Conservation (phyloP, 1,284 basidiomycete species). For the Apiotrichum veenhuisii region DNA sequence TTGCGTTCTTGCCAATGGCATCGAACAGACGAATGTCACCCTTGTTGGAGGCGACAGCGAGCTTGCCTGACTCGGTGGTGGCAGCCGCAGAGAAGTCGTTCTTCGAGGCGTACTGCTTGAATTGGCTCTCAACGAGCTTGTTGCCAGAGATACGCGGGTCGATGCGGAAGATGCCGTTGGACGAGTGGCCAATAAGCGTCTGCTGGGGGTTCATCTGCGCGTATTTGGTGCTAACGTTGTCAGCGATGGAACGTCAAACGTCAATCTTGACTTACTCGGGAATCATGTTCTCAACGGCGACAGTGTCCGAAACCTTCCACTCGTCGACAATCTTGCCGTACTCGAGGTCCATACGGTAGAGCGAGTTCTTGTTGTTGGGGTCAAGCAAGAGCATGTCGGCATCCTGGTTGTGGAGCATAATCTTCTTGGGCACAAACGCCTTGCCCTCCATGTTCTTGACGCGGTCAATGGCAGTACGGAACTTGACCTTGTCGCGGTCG, state of each 20-base stretch:
- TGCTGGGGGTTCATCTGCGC: slow-evolving; percentile 90
- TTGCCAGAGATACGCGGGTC: slow-evolving; percentile 86
- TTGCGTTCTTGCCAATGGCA: slow-evolving; percentile 95
- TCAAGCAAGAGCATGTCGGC: slow-evolving; percentile 93
- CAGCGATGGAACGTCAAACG: background rate
- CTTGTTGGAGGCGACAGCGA: slow-evolving; percentile 93
- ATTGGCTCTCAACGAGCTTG: slow-evolving; percentile 92
- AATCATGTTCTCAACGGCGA: slow-evolving; percentile 81
- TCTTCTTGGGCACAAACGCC: slow-evolving; percentile 81
- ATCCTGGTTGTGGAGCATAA: slow-evolving; percentile 98
- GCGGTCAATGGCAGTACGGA: slow-evolving; percentile 82
- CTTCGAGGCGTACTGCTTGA: slow-evolving; percentile 93
- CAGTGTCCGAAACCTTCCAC: slow-evolving; percentile 91
- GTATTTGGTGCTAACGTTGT: slow-evolving; percentile 66
- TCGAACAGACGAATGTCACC: slow-evolving; percentile 96
- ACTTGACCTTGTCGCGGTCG: slow-evolving; percentile 74
- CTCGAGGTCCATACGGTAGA: slow-evolving; percentile 92
- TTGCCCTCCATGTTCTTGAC: slow-evolving; percentile 78
- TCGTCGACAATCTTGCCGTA: slow-evolving; percentile 97
- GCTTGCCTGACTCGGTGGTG: slow-evolving; percentile 79
- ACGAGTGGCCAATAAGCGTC: slow-evolving; percentile 80
- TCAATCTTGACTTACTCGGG: slow-evolving; percentile 59
- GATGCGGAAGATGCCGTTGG: slow-evolving; percentile 94
- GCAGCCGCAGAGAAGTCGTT: slow-evolving; percentile 92
- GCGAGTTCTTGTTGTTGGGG: slow-evolving; percentile 71